These are phyloP conservation scores for Rhizopus microsporus DNA, from an alignment of 371 early-diverging fungal genomes.

Conservation along the genomic window DNA sequence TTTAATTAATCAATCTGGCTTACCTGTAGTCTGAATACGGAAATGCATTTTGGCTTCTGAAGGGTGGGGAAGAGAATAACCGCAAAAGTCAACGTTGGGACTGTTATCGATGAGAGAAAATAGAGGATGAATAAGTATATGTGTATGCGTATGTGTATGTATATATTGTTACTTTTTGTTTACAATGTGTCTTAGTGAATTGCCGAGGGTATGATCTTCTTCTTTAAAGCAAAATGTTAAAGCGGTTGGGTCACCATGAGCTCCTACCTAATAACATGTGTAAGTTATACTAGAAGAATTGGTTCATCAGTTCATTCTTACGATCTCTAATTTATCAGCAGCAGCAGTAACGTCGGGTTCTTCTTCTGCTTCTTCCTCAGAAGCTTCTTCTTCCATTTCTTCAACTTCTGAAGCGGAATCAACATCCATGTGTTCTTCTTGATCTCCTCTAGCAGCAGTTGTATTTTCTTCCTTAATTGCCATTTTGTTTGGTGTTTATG, in stretches of 20 bases:
- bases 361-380: conserved; percentile 40
- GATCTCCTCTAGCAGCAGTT: conserved; percentile 6
- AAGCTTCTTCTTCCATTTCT: conserved; percentile 28
- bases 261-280: conserved; percentile 41
- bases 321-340: conserved; percentile 56
- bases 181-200: conserved; percentile 87
- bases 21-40: conserved; percentile 92
- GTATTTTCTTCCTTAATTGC: conserved; percentile 19
- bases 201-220: conserved; percentile 97
- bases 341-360: conserved; percentile 35
- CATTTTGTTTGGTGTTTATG: neutral
- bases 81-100: conserved; percentile 93
- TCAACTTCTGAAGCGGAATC: conserved; percentile 24
- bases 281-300: neutral
- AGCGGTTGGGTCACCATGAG: conserved; percentile 69
- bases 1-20: neutral
- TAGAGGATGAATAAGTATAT: too few species aligned
- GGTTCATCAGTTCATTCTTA: conserved; percentile 23
- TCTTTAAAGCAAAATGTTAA: conserved; percentile 87
- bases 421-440: conserved; percentile 26
- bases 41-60: conserved; percentile 93
- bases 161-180: conserved; percentile 80
- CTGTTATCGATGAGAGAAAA: conserved; percentile 32
- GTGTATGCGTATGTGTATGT: too few species aligned
- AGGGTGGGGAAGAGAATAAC: conserved; percentile 99